A percentile compares a stretch with the other conserved stretches of the same genome.
These are phyloP conservation scores for Teunomyces pallodes DNA, from an alignment of 805 yeast genomes.

Conservation along the genomic window DNA sequence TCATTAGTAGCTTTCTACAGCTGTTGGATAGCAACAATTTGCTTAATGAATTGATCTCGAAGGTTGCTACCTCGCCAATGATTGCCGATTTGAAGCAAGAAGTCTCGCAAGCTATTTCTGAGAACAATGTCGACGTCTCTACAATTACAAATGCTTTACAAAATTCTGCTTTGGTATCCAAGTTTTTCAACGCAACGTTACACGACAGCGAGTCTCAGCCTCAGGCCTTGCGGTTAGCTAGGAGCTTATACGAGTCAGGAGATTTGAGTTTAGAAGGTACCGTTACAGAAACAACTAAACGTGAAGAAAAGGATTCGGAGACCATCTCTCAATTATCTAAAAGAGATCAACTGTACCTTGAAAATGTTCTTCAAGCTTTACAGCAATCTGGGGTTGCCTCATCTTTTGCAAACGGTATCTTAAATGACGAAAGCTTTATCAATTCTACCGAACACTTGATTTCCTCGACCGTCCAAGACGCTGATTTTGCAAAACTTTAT, in stretches of 20 bases:
- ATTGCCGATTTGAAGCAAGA: conserved; percentile 11
- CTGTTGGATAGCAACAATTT: conserved; percentile 13
- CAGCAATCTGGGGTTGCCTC: conserved; percentile 20
- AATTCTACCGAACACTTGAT: conserved; percentile 19
- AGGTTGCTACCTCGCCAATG: conserved; percentile 16
- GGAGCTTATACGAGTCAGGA: conserved; percentile 9
- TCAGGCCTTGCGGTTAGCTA: conserved; percentile 15
- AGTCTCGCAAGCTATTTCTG: conserved; percentile 12
- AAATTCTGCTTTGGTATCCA: conserved; percentile 13
- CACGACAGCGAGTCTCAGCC: conserved; percentile 14
- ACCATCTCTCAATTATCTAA: conserved; percentile 8
- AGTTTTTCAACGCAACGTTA: conserved; percentile 16
- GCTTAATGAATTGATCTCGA: conserved; percentile 14
- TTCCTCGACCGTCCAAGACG: conserved; percentile 18
- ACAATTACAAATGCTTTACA: conserved; percentile 12
- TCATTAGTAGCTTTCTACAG: conserved; percentile 7
- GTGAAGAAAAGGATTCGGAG: conserved; percentile 6
- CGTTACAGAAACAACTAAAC: conserved; percentile 6
- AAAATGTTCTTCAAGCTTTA: conserved; percentile 19
- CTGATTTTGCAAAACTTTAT: conserved; percentile 20
- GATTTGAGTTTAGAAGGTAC: not conserved
- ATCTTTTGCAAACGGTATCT: conserved; percentile 20
- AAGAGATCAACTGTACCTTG: conserved; percentile 15
- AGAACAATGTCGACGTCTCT: conserved; percentile 14
- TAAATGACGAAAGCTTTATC: conserved; percentile 19